A percentile compares a stretch with the other conserved stretches of the same genome.
These are phyloP conservation scores for Wallacemonas sp. DNA, from an alignment of 208 protist genomes.

Conservation along the genomic window DNA sequence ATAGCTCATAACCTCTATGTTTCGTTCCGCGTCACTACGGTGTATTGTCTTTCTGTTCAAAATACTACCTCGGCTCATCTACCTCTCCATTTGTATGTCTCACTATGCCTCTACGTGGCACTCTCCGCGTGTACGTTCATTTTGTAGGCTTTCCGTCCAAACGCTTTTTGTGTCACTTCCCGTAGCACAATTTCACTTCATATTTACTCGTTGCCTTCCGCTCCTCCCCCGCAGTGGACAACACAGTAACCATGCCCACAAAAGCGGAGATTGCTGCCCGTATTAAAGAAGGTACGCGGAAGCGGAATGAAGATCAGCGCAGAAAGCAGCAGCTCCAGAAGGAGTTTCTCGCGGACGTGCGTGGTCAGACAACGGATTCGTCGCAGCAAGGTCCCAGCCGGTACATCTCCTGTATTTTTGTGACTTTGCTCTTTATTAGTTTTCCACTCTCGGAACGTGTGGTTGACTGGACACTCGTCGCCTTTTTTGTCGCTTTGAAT, in stretches of 20 bases:
- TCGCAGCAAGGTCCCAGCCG: constrained; percentile 17
- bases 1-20: too few relatives aligned
- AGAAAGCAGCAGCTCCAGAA: constrained; percentile 58
- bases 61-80: too few relatives aligned
- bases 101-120: too few relatives aligned
- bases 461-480: constrained; percentile 77
- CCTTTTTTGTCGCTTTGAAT: constrained; percentile 55
- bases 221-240: not conserved
- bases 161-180: too few relatives aligned
- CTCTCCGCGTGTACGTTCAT: too few relatives aligned
- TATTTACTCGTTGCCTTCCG: too few relatives aligned
- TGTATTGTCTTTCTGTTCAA: too few relatives aligned
- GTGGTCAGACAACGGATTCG: constrained; percentile 26
- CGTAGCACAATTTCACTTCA: too few relatives aligned
- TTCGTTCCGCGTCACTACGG: too few relatives aligned
- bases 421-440: constrained; percentile 78
- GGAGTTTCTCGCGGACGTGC: constrained; percentile 50
- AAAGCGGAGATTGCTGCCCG: constrained; percentile 49
- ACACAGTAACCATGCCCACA: constrained; percentile 14
- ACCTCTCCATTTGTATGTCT: too few relatives aligned
- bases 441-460: constrained; percentile 74
- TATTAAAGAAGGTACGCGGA: constrained; percentile 60
- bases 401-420: constrained; percentile 71
- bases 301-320: constrained; percentile 55
- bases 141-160: too few relatives aligned